Conservation (phyloP, 148 eudicot genomes). For the Arctostaphylos glauca region DNA sequence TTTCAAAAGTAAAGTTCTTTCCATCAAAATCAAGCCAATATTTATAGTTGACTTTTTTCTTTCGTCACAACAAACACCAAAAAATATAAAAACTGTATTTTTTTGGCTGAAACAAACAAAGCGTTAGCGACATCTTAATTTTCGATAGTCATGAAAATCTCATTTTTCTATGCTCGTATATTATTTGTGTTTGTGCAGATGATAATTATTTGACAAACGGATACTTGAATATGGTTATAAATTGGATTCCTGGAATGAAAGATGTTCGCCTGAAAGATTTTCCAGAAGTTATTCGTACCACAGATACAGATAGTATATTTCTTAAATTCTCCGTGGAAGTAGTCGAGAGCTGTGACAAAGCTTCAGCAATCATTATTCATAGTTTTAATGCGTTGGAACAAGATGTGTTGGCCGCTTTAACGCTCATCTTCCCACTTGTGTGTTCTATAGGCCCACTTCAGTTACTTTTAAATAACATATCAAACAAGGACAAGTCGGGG, state of each 20-base stretch:
- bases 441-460: neutral
- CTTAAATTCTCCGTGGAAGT: constrained; percentile 12
- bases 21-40: too few relatives aligned
- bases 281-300: constrained; percentile 1
- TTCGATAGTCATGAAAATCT: neutral
- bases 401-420: neutral
- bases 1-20: too few relatives aligned
- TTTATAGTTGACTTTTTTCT: neutral
- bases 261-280: neutral
- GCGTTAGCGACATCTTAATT: neutral
- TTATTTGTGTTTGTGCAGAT: constrained; percentile 6
- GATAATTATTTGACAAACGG: constrained; percentile 8
- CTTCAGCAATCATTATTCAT: neutral
- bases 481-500: neutral
- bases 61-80: neutral
- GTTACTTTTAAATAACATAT: neutral
- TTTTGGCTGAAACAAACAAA: neutral
- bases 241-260: constrained; percentile 7
- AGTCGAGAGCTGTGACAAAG: constrained; percentile 5
- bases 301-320: neutral
- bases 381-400: constrained; percentile 14
- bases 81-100: neutral
- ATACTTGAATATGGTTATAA: neutral
- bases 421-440: constrained; percentile 7
- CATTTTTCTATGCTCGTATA: neutral